These are phyloP conservation scores for Russula griseocarnosa DNA, from an alignment of 768 basidiomycete species.

Conservation along the genomic window DNA sequence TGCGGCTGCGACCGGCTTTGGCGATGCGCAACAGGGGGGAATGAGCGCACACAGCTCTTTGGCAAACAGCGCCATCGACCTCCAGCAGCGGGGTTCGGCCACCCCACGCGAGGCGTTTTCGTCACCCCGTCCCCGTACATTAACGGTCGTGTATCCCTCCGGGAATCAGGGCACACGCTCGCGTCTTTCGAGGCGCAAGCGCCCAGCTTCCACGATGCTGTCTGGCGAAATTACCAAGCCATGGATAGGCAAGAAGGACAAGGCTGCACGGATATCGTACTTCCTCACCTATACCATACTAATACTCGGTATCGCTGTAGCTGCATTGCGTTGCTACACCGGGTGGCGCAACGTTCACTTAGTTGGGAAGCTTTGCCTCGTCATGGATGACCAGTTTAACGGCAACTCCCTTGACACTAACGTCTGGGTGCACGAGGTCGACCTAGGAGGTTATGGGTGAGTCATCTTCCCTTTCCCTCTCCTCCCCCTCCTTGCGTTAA, in stretches of 20 bases:
- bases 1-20: constrained; percentile 36
- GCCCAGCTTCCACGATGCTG: constrained; percentile 35
- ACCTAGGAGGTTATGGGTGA: constrained; percentile 79
- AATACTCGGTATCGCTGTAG: constrained; percentile 50
- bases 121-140: constrained; percentile 53
- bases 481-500: not conserved
- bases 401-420: constrained; percentile 51
- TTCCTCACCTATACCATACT: constrained; percentile 53
- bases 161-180: constrained; percentile 31
- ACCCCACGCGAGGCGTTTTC: constrained; percentile 52
- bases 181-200: constrained; percentile 30
- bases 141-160: constrained; percentile 50
- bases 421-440: constrained; percentile 69
- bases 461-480: constrained; percentile 26
- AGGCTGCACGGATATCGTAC: constrained; percentile 50
- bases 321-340: constrained; percentile 53
- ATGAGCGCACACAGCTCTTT: constrained; percentile 40
- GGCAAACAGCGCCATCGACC: constrained; percentile 43
- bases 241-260: constrained; percentile 53
- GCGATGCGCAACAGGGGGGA: constrained; percentile 35
- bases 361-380: constrained; percentile 53
- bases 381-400: constrained; percentile 75
- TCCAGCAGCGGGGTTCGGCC: constrained; percentile 41
- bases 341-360: constrained; percentile 52
- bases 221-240: constrained; percentile 47